A percentile compares a stretch with the other conserved stretches of the same genome.
Conservation (phyloP, 2,329 filamentous ascomycete genomes). For the Neopestalotiopsis clavispora region DNA sequence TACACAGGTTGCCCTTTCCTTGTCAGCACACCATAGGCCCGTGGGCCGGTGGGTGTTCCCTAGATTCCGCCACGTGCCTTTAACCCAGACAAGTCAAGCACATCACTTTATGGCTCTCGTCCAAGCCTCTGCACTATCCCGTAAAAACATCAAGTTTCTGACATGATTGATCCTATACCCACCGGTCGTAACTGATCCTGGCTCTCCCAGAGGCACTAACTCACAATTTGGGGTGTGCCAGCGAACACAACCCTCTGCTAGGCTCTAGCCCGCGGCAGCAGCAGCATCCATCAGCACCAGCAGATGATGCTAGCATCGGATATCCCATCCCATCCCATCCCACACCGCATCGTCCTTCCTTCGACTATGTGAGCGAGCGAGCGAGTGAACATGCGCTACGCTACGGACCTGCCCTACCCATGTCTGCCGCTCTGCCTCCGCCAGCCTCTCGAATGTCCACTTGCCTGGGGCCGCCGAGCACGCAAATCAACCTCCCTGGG, state of each 20-base stretch:
- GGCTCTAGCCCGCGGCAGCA: background rate
- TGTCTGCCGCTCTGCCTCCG: background rate
- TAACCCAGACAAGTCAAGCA: conserved; percentile 7
- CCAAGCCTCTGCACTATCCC: conserved; percentile 11
- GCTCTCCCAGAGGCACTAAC: conserved; percentile 6
- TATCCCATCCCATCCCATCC: background rate
- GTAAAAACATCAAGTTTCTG: conserved; percentile 5
- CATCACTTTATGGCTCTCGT: conserved; percentile 4
- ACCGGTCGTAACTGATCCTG: conserved; percentile 6
- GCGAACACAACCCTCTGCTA: background rate
- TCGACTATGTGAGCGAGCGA: background rate
- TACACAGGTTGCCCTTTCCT: background rate
- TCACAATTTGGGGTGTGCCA: background rate
- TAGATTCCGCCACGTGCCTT: conserved; percentile 13
- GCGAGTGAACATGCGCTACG: background rate
- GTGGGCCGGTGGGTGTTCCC: conserved; percentile 2
- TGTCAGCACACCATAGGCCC: background rate
- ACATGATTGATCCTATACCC: conserved; percentile 6
- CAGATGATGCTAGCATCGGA: conserved; percentile 5
- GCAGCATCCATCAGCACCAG: background rate
- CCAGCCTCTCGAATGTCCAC: background rate
- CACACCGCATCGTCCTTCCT: conserved; percentile 6
- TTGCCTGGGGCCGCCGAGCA: background rate
- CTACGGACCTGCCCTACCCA: background rate
- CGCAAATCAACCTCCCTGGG: background rate